Evolutionary conservation across 2,329 filamentous ascomycete species (phyloP), one percentile per base, ranked within the genome.

Genomic region (Cercospora sp.): DNA sequence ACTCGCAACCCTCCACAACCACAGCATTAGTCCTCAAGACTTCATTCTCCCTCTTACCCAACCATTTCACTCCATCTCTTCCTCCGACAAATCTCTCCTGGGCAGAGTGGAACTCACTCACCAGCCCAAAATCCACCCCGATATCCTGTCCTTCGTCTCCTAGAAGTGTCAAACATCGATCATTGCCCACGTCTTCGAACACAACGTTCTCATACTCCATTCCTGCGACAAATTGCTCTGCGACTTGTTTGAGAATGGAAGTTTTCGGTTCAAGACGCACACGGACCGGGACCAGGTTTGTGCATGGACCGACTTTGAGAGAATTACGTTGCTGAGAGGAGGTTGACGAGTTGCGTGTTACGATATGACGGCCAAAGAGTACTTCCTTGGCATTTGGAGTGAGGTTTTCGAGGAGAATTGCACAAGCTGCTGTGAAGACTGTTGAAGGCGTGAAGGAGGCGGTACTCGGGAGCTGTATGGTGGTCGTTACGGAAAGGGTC

Each of bases 201-300:
- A 13, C 58, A 1, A 18, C 31, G 5, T 62, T 33, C 20, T 66
- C 20, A 7, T 51, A 26, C 3, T 55, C 42, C 59, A 63, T 61
- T 9, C 65, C 65, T 31, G 61, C 60, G 30, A 67, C 53, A 10
- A 63, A 58, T 45, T 67, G 65, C n/a, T 60, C 40, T n/a, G 61
- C 40, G n/a, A 60, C 13, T 33, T 67, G 60, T 28, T 59, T 45
- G 51, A 55, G n/a, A 20, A 67, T 63, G 1, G 60, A 40, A 51
- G 30, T 63, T 30, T 28, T 53, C 12, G n/a, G 65, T 48, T 48
- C 40, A 51, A 33, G 65, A n/a, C 61, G 53, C 0, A 68, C 57
- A 2, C 66, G 53, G 20, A 68, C 45, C 7, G 45, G 62, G 9
- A 68, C 26, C 20, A 68, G 5, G 26, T 65, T 62, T 33, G 64